phyloP scores from a whole-genome alignment of 768 basidiomycete genomes.

The Exidia glandulosa region DNA sequence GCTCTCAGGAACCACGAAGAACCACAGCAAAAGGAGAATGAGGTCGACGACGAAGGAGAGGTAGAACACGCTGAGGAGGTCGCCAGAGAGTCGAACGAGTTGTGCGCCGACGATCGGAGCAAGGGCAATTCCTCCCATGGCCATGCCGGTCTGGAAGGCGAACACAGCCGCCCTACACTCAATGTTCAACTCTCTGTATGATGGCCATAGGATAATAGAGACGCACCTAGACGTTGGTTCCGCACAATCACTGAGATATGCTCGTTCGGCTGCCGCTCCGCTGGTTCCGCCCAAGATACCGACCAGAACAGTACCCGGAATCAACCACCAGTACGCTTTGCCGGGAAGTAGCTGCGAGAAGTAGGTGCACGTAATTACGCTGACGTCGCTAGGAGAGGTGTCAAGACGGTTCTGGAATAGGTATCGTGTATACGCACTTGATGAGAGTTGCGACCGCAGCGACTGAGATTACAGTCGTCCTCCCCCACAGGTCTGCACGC shows the following conservation, averaged over 20 bases:
- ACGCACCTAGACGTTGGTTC: neutral
- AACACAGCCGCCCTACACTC: neutral
- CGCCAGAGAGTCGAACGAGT: neutral
- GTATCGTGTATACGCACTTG: neutral
- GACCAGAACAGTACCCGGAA: neutral
- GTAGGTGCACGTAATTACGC: neutral
- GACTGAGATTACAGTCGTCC: neutral
- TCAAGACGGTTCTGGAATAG: neutral
- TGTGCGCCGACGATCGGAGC: neutral
- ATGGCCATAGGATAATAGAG: neutral
- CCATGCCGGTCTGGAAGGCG: neutral
- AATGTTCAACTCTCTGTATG: neutral
- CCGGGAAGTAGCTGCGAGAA: neutral
- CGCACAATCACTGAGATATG: neutral
- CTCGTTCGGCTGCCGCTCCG: too few relatives aligned
- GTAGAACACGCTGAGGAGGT: neutral
- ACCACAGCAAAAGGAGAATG: neutral
- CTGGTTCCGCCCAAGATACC: neutral
- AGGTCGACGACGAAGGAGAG: neutral
- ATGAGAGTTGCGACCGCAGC: neutral
- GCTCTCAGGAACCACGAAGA: neutral
- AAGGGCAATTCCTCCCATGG: neutral
- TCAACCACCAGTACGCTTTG: neutral
- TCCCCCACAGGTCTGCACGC: neutral
- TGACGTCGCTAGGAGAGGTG: neutral